phyloP scores from a whole-genome alignment of 2,329 filamentous ascomycete species.

The Domatiomyces catenatus region DNA sequence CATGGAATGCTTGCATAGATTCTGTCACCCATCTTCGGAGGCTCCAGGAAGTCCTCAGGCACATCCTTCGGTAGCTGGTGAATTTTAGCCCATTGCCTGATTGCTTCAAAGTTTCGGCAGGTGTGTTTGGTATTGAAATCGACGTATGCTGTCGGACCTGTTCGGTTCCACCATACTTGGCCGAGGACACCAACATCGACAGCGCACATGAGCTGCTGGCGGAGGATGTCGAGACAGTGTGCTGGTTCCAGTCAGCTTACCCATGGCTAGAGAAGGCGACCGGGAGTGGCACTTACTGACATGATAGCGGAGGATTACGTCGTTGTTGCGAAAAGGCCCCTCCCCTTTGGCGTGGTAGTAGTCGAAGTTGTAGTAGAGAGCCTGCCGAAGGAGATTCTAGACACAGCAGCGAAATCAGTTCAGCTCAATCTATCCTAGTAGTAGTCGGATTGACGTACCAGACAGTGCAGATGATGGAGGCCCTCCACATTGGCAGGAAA shows the following conservation, averaged over 20 bases:
- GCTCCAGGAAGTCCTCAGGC: slow-evolving; percentile 29
- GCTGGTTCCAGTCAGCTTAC: slow-evolving; percentile 10
- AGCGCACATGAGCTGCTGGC: slow-evolving; percentile 49
- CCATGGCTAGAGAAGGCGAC: not conserved
- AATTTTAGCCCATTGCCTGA: slow-evolving; percentile 39
- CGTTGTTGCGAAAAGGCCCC: slow-evolving; percentile 20
- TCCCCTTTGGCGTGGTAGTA: slow-evolving; percentile 2
- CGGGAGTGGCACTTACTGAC: slow-evolving; percentile 18
- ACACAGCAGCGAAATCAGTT: not conserved
- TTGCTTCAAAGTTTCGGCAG: slow-evolving; percentile 42
- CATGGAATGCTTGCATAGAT: not conserved
- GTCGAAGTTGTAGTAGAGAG: slow-evolving; percentile 1
- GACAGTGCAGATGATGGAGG: slow-evolving; percentile 32
- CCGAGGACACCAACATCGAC: slow-evolving; percentile 45
- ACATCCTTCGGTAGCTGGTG: slow-evolving; percentile 35
- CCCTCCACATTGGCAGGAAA: slow-evolving; percentile 27
- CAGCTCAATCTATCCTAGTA: too few species aligned
- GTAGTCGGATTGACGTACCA: slow-evolving; percentile 22
- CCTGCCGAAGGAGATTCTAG: slow-evolving; percentile 1
- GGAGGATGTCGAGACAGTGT: slow-evolving; percentile 46
- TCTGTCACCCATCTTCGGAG: slow-evolving; percentile 15
- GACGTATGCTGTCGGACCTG: slow-evolving; percentile 37
- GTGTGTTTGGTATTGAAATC: slow-evolving; percentile 48
- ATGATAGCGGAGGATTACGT: slow-evolving; percentile 40
- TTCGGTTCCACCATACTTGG: slow-evolving; percentile 42